Conservation (phyloP, 805 yeast genomes). For the Candida insectalens region DNA sequence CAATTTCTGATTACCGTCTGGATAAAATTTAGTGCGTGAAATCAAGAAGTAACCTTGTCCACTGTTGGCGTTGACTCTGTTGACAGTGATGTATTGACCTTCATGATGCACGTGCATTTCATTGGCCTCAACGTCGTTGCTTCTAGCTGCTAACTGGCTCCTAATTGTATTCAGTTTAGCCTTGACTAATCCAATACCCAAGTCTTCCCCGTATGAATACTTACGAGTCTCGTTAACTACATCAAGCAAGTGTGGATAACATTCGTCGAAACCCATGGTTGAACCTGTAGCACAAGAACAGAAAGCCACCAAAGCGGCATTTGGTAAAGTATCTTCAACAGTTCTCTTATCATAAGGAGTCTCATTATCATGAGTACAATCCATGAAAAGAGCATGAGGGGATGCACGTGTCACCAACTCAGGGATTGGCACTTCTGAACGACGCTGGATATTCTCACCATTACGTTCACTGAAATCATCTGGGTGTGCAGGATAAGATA, state of each 20-base stretch:
- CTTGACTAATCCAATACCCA: conserved; percentile 81
- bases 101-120: conserved; percentile 95
- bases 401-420: conserved; percentile 52
- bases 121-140: conserved; percentile 47
- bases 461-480: conserved; percentile 19
- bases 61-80: conserved; percentile 70
- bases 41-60: conserved; percentile 86
- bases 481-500: conserved; percentile 52
- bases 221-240: conserved; percentile 67
- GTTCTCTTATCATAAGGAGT: conserved; percentile 84
- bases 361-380: conserved; percentile 95
- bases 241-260: conserved; percentile 73
- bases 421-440: conserved; percentile 63
- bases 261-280: conserved; percentile 88
- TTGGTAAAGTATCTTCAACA: conserved; percentile 88
- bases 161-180: conserved; percentile 48
- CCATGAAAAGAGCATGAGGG: conserved; percentile 96
- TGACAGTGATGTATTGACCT: conserved; percentile 85
- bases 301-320: conserved; percentile 87
- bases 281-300: conserved; percentile 93
- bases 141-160: conserved; percentile 42
- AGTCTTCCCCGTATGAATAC: conserved; percentile 55
- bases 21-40: conserved; percentile 71
- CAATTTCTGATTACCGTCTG: conserved; percentile 39
- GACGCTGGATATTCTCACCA: conserved; percentile 24